phyloP scores from a whole-genome alignment of 164 flowering plant species.

The Cinnamomum chago region DNA sequence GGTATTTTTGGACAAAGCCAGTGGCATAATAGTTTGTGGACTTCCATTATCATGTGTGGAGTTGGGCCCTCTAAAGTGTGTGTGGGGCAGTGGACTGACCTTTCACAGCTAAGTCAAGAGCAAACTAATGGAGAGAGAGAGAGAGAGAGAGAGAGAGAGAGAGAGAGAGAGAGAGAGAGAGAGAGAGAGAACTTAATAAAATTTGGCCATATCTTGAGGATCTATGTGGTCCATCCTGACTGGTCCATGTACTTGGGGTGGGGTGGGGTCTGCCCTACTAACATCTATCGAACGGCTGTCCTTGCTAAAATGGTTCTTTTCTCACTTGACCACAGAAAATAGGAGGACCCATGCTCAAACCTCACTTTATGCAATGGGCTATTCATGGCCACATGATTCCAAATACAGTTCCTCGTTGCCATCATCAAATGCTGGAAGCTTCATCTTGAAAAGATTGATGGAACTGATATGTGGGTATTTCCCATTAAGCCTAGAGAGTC shows the following conservation, averaged over 20 bases:
- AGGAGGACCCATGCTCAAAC: background rate
- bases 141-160: slow-evolving; percentile 4
- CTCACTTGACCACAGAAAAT: slow-evolving; percentile 12
- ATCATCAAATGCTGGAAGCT: slow-evolving; percentile 17
- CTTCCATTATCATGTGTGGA: background rate
- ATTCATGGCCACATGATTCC: slow-evolving; percentile 18
- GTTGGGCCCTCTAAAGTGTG: background rate
- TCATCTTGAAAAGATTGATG: slow-evolving; percentile 29
- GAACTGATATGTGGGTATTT: slow-evolving; percentile 19
- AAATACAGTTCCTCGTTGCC: slow-evolving; percentile 10
- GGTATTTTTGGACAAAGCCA: background rate
- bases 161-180: slow-evolving; percentile 4
- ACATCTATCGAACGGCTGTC: slow-evolving; percentile 1
- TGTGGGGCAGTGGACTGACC: background rate
- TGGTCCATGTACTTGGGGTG: background rate
- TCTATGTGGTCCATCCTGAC: slow-evolving; percentile 1
- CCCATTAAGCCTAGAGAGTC: slow-evolving; percentile 19
- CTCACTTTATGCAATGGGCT: background rate
- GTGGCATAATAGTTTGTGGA: background rate
- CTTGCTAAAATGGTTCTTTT: background rate
- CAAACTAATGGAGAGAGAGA: slow-evolving; percentile 5
- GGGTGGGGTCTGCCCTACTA: background rate
- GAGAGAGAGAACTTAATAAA: slow-evolving; percentile 9
- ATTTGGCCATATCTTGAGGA: slow-evolving; percentile 13
- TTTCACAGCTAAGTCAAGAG: slow-evolving; percentile 12